Base-by-base conservation (phyloP, 129 eudicot genomes). In the Centrapalus pauciflorus region DNA sequence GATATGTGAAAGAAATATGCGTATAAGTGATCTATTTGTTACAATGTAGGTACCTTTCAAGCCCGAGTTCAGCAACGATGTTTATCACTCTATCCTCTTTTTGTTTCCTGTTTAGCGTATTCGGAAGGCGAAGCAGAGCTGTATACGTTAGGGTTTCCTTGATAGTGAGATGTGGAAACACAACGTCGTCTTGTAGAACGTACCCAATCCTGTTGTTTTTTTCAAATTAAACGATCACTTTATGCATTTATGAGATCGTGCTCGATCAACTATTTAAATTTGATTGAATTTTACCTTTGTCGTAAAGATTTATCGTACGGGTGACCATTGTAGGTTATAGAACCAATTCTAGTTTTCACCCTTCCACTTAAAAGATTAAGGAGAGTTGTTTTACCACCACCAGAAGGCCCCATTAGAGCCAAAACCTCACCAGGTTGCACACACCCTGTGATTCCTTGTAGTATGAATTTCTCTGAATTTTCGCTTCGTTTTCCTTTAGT, bases 321-420 rank as follows among this genome's bases (percentile, higher is more conserved):
- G 21, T 55, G 76, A 32, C 69, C 73, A 46, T 79, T 79, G 51
- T 73, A 74, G 30, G 80, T 74, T 7, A 79, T 74, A 27, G 76
- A 67, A 34, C 84, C 84, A 45, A 76, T 21, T 19, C 50, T 56
- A 25, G n/a, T 67, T 74, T 34, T 74, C 4, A 79, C 67, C 41
- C 76, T 73, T 28, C 14, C 28, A 60, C 17, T 40, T 1, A 2
- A n/a, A n/a, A n/a, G n/a, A 57, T 87, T 87, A 62, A 87, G 62
- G 13, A 90, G 83, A 1, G 97, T 63, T 17, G 97, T 90, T 77
- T 90, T 90, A 28, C 97, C 97, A 16, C 97, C 82, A 14, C 97
- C 97, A 0, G 97, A 90, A 29, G 97, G 97, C 25, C 97, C 97
- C 97, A 90, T 90, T 38, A 90, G 79, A 0, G 97, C 97, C 55